Evolutionary conservation across 2,329 filamentous ascomycete species (phyloP).

Genomic region (Exophiala oligosperma): DNA sequence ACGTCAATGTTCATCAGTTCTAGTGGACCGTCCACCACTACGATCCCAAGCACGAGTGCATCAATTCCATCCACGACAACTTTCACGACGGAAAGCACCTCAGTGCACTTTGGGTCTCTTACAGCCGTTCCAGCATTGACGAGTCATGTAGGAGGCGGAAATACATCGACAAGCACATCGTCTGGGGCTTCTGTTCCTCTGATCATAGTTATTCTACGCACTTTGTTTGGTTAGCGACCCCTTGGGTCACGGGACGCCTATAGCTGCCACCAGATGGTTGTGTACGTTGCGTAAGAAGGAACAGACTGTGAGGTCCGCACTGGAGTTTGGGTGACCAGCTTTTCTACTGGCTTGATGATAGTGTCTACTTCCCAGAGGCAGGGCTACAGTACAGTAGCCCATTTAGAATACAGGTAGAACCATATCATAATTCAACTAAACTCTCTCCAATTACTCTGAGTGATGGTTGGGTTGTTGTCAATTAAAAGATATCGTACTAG

Average conservation of each 20-base stretch:
- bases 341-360: not conserved
- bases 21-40: not conserved
- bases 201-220: conserved; percentile 6
- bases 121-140: not conserved
- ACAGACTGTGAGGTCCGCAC: not conserved
- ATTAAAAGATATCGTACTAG: no score
- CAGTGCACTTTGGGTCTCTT: not conserved
- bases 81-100: not conserved
- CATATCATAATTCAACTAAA: no score
- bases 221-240: not conserved
- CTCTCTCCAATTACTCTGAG: no score
- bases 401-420: not conserved
- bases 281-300: not conserved
- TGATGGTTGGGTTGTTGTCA: no score
- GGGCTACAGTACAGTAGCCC: not conserved
- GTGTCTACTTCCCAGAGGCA: not conserved
- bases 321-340: not conserved
- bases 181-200: conserved; percentile 1
- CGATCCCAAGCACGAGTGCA: not conserved
- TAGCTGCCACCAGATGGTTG: not conserved
- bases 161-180: not conserved
- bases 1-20: not conserved
- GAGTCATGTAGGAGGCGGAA: not conserved
- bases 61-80: not conserved
- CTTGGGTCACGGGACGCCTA: not conserved